A percentile compares a stretch with the other conserved stretches of the same genome.
These are phyloP conservation scores for Irpex sp. DNA, from an alignment of 1,284 basidiomycete species.

Conservation along the genomic window DNA sequence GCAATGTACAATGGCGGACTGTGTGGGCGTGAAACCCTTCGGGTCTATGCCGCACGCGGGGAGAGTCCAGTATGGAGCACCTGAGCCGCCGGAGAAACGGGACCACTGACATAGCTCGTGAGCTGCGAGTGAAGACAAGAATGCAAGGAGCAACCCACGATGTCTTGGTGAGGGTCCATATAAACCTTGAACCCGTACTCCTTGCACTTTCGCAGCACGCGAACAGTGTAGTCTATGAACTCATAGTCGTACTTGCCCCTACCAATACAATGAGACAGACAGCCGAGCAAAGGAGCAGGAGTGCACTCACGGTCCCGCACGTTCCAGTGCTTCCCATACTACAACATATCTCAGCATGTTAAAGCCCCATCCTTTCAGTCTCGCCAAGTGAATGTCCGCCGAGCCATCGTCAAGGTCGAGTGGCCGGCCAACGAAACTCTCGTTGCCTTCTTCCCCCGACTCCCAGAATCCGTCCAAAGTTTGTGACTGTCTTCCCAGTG, in stretches of 20 bases:
- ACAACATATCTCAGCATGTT: constrained; percentile 91
- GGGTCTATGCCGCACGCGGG: constrained; percentile 91
- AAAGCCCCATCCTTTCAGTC: constrained; percentile 91
- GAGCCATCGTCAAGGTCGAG: constrained; percentile 82
- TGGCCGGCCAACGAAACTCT: constrained; percentile 74
- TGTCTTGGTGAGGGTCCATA: constrained; percentile 97
- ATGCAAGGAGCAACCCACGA: constrained; percentile 48
- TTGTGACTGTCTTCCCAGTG: constrained; percentile 66
- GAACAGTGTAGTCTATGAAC: constrained; percentile 91
- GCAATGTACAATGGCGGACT: constrained; percentile 83
- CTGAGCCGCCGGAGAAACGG: constrained; percentile 93
- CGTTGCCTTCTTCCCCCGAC: constrained; percentile 69
- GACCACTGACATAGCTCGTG: constrained; percentile 71
- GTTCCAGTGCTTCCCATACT: constrained; percentile 94
- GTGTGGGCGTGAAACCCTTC: constrained; percentile 78
- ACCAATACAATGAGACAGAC: constrained; percentile 3
- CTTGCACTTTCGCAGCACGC: constrained; percentile 86
- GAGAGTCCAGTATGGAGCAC: constrained; percentile 94
- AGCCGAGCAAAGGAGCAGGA: neutral
- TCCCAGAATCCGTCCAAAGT: constrained; percentile 87
- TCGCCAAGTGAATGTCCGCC: constrained; percentile 84
- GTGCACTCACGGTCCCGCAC: constrained; percentile 83
- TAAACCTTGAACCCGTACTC: constrained; percentile 93
- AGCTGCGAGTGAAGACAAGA: neutral
- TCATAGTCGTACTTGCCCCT: constrained; percentile 90